Conservation (phyloP, 768 basidiomycete species). For the Auricularia heimuer region DNA sequence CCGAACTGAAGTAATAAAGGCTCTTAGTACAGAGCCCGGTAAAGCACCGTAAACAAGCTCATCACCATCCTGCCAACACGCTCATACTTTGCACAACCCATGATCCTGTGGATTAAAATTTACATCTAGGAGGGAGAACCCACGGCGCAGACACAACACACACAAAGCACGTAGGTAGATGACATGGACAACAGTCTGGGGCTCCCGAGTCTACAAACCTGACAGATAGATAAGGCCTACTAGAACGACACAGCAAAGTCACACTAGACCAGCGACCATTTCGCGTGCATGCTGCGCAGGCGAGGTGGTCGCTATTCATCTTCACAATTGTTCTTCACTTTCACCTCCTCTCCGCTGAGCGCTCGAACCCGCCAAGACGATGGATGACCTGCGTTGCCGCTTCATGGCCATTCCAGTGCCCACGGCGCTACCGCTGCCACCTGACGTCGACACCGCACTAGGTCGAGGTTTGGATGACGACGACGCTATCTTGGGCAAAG, state of each 20-base stretch:
- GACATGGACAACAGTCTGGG: neutral
- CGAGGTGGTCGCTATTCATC: neutral
- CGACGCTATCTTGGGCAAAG: constrained; percentile 66
- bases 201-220: too few species aligned
- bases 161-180: neutral
- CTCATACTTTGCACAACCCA: neutral
- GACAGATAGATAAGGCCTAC: too few species aligned
- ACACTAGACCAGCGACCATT: too few species aligned
- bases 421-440: constrained; percentile 9
- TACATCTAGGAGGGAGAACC: neutral
- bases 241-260: too few species aligned
- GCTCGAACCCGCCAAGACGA: neutral
- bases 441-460: constrained; percentile 5
- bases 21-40: too few species aligned
- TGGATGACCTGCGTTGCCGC: constrained; percentile 69
- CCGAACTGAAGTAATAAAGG: too few species aligned
- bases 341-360: neutral
- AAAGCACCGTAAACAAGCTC: too few species aligned
- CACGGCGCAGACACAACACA: neutral
- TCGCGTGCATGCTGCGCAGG: too few species aligned
- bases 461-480: constrained; percentile 58
- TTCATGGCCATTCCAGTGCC: constrained; percentile 42
- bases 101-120: neutral
- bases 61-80: neutral
- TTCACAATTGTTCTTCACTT: neutral